Evolutionary conservation across 176 grass and related monocot species (phyloP).

Genomic region (Triticum monococcum): DNA sequence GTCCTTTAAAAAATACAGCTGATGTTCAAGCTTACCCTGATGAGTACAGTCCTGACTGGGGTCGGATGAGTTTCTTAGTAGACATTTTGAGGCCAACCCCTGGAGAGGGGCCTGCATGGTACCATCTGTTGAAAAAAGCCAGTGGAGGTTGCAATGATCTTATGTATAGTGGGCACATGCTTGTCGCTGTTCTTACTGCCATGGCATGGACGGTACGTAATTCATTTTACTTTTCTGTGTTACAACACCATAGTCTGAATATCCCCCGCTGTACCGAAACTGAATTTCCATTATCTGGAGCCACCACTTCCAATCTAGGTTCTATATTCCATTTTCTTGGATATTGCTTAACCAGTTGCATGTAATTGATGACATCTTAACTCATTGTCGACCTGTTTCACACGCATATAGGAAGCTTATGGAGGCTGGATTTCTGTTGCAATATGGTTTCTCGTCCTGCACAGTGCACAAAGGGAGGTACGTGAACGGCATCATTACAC

Average conservation of each 20-base stretch:
- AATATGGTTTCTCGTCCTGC: conserved; percentile 75
- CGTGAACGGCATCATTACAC: conserved; percentile 84
- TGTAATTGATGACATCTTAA: conserved; percentile 12
- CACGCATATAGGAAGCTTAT: conserved; percentile 65
- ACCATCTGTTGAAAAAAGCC: conserved; percentile 80
- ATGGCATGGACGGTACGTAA: conserved; percentile 86
- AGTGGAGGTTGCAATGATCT: conserved; percentile 94
- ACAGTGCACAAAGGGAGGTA: conserved; percentile 85
- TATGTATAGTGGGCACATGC: conserved; percentile 94
- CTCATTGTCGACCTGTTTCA: not conserved
- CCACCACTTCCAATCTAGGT: not conserved
- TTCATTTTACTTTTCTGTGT: not conserved
- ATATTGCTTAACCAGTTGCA: not conserved
- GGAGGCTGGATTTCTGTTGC: conserved; percentile 82
- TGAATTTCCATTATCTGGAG: conserved; percentile 16
- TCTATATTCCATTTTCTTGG: not conserved
- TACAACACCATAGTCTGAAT: not conserved
- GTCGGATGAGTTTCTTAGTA: conserved; percentile 77
- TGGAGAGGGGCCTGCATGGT: conserved; percentile 76
- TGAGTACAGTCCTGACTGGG: conserved; percentile 76
- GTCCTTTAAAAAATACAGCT: conserved; percentile 17
- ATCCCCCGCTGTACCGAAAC: not conserved
- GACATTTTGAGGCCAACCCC: conserved; percentile 77
- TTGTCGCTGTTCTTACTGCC: conserved; percentile 89
- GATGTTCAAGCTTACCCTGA: conserved; percentile 59